Evolutionary conservation across 805 yeast genomes (phyloP), one percentile per base, ranked within the genome.

Genomic region (Kluyveromyces starmeri): DNA sequence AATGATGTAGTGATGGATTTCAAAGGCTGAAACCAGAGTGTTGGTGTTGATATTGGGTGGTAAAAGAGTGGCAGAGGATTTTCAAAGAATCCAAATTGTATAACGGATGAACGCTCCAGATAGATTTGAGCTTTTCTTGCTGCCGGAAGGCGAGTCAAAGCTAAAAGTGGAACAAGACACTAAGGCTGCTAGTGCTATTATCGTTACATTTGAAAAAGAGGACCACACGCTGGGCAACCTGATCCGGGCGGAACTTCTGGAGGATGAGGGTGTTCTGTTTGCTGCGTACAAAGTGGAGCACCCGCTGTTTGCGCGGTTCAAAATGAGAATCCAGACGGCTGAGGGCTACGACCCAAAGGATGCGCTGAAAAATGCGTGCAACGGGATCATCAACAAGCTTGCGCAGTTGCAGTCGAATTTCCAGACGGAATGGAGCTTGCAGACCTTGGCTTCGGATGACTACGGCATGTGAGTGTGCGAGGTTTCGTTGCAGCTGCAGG

Each of bases 101-200:
- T n/a, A n/a, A n/a, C n/a, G n/a, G n/a, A 89, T 92, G 98, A 92
- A 92, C 65, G 97, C 97, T 53, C 99, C 99, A 62, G 98, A 92
- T 66, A 80, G 98, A 71, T 92, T 89, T 59, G 99, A 92, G 68
- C 75, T 92, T 26, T 92, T 92, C 58, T 75, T 92, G 48, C 70
- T 92, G 49, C 97, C 96, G n/a, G 99, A 92, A 59, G 97, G 98
- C 35, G 94, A 84, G 35, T 82, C 89, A 34, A 92, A 92, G 83
- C 70, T 92, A 41, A 78, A 79, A 42, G 77, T 92, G 36, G 81
- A 86, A 20, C 96, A 96, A 6, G 99, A 92, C 62, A 77, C 94
- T 37, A 83, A 88, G 51, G 92, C 89, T 22, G 95, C 97, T 15
- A 92, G 92, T 57, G 94, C 97, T 28, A 88, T 94, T 30, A 75